Base-by-base conservation (phyloP, 176 grass and related monocot species). In the Metroxylon sagu region DNA sequence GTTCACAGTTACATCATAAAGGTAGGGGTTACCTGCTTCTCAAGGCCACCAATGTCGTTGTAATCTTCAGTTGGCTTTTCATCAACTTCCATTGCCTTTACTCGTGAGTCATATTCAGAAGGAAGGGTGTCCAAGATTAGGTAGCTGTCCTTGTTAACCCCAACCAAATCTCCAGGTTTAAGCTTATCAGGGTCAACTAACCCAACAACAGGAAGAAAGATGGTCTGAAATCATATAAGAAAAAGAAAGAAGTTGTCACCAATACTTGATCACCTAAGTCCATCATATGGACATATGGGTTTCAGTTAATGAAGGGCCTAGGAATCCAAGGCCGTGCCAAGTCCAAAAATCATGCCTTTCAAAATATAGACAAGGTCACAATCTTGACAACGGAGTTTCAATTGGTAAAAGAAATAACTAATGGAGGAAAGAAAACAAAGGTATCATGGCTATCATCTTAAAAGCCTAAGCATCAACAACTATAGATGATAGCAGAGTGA, bases 61-160 rank as follows among this genome's bases (percentile, higher is more conserved):
- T 95, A 95, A 74, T 89, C 85, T 74, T 95, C 82, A 0, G 79
- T 95, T 19, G 90, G 90, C 53, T 95, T 95, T 77, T 95, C 90
- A 78, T 95, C 82, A 25, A 86, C 85, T 64, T 95, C 85, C 90
- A 95, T 89, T 61, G 77, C 85, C 79, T 95, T 95, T 10, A 86
- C 85, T 27, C 82, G 73, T 5, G 90, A 95, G 56, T 95, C 90
- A 76, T 95, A 89, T 66, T 89, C 83, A 53, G 80, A 89, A 10
- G 90, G 90, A 58, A 86, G 71, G 2, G 85, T 89, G 74, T 95
- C 90, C 49, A 95, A 57, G 65, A 95, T 95, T 59, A 89, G 71
- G 73, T 86, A 95, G 76, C 80, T 86, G 57, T 95, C 82, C 75
- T 89, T 89, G 74, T 89, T 89, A 4, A 95, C 85, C 64, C 85